Percentiles rank a stretch among this genome's conserved stretches.
Conservation (phyloP, 208 protist species). For the Trypanosoma caninum region DNA sequence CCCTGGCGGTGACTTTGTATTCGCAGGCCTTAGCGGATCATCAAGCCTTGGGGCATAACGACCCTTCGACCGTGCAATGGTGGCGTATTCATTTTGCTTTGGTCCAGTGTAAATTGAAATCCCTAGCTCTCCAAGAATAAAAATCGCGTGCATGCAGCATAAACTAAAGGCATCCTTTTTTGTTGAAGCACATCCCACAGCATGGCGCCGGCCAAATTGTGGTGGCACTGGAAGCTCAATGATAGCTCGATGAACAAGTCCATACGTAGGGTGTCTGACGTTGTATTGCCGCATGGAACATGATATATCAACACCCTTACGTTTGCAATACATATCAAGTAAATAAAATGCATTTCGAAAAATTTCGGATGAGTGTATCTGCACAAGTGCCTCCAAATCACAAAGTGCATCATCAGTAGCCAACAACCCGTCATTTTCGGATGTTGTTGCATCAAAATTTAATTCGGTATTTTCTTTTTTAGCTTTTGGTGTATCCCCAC, state of each 20-base stretch:
- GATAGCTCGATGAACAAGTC: constrained; percentile 70
- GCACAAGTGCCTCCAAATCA: constrained; percentile 46
- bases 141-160: constrained; percentile 59
- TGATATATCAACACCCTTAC: constrained; percentile 45
- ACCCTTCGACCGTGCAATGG: constrained; percentile 27
- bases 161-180: constrained; percentile 51
- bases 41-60: constrained; percentile 22
- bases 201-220: constrained; percentile 50
- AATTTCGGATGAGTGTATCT: constrained; percentile 49
- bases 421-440: not conserved
- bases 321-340: constrained; percentile 34
- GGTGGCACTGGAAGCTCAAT: constrained; percentile 59
- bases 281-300: constrained; percentile 70
- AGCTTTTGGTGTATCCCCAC: not conserved
- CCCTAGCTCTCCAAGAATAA: constrained; percentile 49
- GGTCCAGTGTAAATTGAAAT: constrained; percentile 51
- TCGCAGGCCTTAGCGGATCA: constrained; percentile 15
- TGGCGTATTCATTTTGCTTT: constrained; percentile 43
- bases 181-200: constrained; percentile 56
- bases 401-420: constrained; percentile 69
- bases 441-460: not conserved
- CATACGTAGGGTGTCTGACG: constrained; percentile 31
- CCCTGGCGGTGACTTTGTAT: constrained; percentile 58
- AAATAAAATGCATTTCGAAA: constrained; percentile 32
- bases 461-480: not conserved